Evolutionary conservation across 179 eudicot species (phyloP).

Genomic region (Beta corolliflora): DNA sequence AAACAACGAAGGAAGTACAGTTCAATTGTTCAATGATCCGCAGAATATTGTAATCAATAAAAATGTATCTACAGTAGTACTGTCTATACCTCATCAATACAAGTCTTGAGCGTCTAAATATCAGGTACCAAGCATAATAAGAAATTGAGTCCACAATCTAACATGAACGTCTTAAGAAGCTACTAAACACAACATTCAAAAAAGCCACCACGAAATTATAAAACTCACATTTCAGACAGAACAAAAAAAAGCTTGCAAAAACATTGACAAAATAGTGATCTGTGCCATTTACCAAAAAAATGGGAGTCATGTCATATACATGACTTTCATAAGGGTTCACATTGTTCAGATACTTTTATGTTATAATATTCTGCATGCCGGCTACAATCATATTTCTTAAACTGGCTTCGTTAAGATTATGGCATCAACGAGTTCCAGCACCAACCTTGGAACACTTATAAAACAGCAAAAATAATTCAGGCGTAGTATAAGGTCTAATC

Average conservation of each 20-base stretch:
- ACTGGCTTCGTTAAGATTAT: slow-evolving; percentile 19
- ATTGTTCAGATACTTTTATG: slow-evolving; percentile 29
- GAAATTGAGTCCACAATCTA: too few species aligned
- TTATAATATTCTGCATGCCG: slow-evolving; percentile 17
- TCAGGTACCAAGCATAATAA: too few species aligned
- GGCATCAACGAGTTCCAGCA: slow-evolving; percentile 20
- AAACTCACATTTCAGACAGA: not conserved
- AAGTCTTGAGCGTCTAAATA: too few species aligned
- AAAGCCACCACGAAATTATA: too few species aligned
- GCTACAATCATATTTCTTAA: slow-evolving; percentile 12
- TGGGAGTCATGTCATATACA: slow-evolving; percentile 23
- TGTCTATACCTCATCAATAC: too few species aligned
- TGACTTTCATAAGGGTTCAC: slow-evolving; percentile 22
- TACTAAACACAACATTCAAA: too few species aligned
- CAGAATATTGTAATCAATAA: too few species aligned
- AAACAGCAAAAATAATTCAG: not conserved
- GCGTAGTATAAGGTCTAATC: slow-evolving; percentile 36
- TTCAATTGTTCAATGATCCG: too few species aligned
- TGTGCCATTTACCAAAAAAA: slow-evolving; percentile 26
- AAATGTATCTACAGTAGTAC: too few species aligned
- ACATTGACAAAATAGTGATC: not conserved
- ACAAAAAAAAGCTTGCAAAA: not conserved
- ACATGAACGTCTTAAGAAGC: too few species aligned
- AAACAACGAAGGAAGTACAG: too few species aligned
- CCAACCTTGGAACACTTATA: not conserved